phyloP scores from a whole-genome alignment of 2,329 filamentous ascomycete genomes.

The Scytalidium sp. region DNA sequence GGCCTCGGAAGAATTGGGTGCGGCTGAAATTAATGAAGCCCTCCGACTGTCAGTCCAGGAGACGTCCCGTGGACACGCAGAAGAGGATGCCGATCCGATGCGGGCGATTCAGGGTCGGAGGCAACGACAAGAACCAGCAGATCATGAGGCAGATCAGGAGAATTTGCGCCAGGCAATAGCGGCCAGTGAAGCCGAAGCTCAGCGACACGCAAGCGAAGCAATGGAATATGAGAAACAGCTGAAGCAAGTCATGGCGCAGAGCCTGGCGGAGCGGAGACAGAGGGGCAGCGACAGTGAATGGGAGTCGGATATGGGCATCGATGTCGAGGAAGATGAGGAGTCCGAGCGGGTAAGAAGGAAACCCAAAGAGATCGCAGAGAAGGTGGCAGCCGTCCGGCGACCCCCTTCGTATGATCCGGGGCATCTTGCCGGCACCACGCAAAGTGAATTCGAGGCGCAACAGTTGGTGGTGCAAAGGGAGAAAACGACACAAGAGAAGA shows the following conservation, averaged over 20 bases:
- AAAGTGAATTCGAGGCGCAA: constrained; percentile 17
- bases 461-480: constrained; percentile 9
- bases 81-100: constrained; percentile 68
- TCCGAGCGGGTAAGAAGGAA: constrained; percentile 9
- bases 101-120: constrained; percentile 61
- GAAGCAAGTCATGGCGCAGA: constrained; percentile 9
- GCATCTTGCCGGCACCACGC: constrained; percentile 20
- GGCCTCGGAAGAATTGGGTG: constrained; percentile 28
- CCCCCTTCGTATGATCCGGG: constrained; percentile 15
- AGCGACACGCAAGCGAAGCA: constrained; percentile 37
- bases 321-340: constrained; percentile 15
- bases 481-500: constrained; percentile 45
- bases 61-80: constrained; percentile 63
- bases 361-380: constrained; percentile 20
- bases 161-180: constrained; percentile 41
- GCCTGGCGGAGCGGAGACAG: constrained; percentile 9
- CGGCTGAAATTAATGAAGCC: constrained; percentile 64
- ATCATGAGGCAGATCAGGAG: constrained; percentile 27
- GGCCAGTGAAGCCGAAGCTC: constrained; percentile 31
- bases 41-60: constrained; percentile 65
- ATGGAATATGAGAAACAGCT: constrained; percentile 27
- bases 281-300: constrained; percentile 11
- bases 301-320: constrained; percentile 10
- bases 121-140: constrained; percentile 18
- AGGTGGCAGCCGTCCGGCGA: constrained; percentile 9